Evolutionary conservation across 768 basidiomycete species (phyloP).

Genomic region (Brasilioporus rufonigricans): DNA sequence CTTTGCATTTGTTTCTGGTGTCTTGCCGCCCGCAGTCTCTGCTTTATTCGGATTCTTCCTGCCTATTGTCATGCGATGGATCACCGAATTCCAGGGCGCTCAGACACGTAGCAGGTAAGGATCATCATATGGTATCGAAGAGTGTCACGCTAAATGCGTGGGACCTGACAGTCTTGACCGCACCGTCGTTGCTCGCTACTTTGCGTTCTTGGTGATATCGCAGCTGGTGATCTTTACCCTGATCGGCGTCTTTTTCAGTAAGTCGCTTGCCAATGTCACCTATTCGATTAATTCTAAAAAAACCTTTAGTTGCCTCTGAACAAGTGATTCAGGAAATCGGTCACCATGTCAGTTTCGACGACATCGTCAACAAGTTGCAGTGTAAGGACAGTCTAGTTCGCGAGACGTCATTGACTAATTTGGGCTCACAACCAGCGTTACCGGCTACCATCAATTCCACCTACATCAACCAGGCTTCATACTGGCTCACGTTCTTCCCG

Average conservation of each 20-base stretch:
- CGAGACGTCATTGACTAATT: not conserved
- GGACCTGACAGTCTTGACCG: conserved; percentile 70
- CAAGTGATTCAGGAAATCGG: conserved; percentile 49
- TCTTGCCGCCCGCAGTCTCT: conserved; percentile 86
- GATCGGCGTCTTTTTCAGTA: conserved; percentile 86
- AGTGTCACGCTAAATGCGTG: not conserved
- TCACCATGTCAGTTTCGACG: conserved; percentile 41
- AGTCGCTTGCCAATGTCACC: conserved; percentile 29
- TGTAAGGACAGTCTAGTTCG: conserved; percentile 29
- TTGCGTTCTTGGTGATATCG: conserved; percentile 89
- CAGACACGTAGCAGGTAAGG: conserved; percentile 30
- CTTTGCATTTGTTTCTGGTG: conserved; percentile 88
- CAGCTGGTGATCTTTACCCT: conserved; percentile 94
- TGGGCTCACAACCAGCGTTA: conserved; percentile 54
- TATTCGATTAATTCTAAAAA: not conserved
- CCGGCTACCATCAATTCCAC: conserved; percentile 76
- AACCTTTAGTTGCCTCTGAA: conserved; percentile 30
- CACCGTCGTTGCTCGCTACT: conserved; percentile 90
- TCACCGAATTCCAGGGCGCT: conserved; percentile 67
- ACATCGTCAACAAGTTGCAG: conserved; percentile 45
- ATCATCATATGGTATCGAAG: no score
- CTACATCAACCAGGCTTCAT: conserved; percentile 88
- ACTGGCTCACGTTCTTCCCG: conserved; percentile 95
- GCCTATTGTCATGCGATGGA: conserved; percentile 87
- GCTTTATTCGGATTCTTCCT: conserved; percentile 88